phyloP scores from a whole-genome alignment of 1,139 yeast species.

The Nematodospora anomalae region DNA sequence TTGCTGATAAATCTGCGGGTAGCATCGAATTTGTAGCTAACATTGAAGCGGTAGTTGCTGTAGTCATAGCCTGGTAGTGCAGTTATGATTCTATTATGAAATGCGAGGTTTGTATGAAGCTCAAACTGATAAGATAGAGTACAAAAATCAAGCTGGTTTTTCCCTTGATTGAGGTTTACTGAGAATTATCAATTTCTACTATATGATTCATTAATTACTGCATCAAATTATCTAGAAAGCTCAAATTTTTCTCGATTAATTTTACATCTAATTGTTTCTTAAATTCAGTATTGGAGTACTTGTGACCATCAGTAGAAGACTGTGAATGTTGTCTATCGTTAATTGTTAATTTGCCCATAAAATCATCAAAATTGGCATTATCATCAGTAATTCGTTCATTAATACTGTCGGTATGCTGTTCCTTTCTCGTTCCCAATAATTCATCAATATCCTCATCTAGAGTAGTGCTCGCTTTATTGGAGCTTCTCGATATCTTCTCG shows the following conservation, averaged over 20 bases:
- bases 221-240: slow-evolving; percentile 23
- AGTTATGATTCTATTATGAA: no score
- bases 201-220: no score
- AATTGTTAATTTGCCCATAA: slow-evolving; percentile 4
- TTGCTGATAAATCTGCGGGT: slow-evolving; percentile 11
- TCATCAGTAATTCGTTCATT: slow-evolving; percentile 1
- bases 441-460: slow-evolving; percentile 11
- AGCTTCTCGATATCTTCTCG: slow-evolving; percentile 19
- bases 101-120: no score
- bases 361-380: slow-evolving; percentile 2
- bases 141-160: no score
- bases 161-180: not conserved
- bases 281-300: not conserved
- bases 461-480: slow-evolving; percentile 2
- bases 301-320: not conserved
- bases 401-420: slow-evolving; percentile 2
- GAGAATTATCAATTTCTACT: no score
- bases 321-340: slow-evolving; percentile 1
- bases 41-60: not conserved
- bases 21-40: not conserved
- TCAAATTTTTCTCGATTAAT: slow-evolving; percentile 11
- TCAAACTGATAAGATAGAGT: no score
- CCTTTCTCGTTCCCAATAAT: slow-evolving; percentile 7
- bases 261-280: not conserved
- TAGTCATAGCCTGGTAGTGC: slow-evolving; percentile 2